Evolutionary conservation across 2,329 filamentous ascomycete genomes (phyloP), one percentile per base, ranked within the genome.

Genomic region (Pseudophaeomoniella oleicola): DNA sequence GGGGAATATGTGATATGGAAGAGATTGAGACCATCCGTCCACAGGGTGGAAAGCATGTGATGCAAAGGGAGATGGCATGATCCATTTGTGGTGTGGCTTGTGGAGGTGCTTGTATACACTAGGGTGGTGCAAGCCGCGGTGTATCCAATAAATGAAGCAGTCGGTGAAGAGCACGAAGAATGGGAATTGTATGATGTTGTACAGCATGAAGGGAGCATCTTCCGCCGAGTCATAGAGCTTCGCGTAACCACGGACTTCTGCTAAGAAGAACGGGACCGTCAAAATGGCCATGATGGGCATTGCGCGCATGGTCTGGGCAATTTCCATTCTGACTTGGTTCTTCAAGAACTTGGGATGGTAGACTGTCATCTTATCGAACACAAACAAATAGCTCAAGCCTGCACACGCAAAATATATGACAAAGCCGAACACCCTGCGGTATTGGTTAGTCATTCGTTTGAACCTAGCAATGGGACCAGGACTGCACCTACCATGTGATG

Each of bases 51-150:
- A 96, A 39, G 88, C 88, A 54, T 94, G 82, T 48, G 80, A 86
- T 30, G 88, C 87, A 57, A 75, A 94, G 1, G 88, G 88, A 3
- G 85, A 93, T 3, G 88, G 88, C 84, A 94, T 92, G 62, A 96
- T 94, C 88, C 88, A 96, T 67, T 94, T 94, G 76, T 96, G 88
- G 63, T 96, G 88, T 46, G 86, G 80, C 74, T 96, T 96, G 73
- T 96, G 88, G 35, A 94, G 70, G 46, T 68, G 67, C 67, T 87
- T 92, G 73, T 96, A 96, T 48, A 90, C 56, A 33, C 61, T 53
- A 12, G 82, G 82, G 59, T 86, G 78, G 62, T 94, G 86, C 42
- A 92, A 71, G 39, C 74, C 80, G 39, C 86, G 80, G 65, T 93
- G 86, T 51, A 92, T 88, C 71, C 81, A 84, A 69, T 94, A 93